phyloP scores from a whole-genome alignment of 495 filamentous ascomycete genomes.

The Hypoxylon crocopeplum region DNA sequence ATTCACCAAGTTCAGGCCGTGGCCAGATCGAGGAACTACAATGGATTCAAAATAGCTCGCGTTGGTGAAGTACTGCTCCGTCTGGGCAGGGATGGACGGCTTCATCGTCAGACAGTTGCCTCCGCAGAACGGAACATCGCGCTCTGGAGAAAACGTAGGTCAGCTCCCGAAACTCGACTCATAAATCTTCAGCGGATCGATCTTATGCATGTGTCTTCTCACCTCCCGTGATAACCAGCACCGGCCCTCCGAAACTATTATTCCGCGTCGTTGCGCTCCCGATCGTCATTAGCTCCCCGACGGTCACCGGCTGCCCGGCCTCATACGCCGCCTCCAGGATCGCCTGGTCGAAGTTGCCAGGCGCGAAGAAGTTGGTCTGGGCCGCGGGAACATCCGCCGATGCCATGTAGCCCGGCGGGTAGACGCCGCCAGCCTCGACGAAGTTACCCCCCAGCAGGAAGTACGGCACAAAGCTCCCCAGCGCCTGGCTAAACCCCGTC shows the following conservation, averaged over 20 bases:
- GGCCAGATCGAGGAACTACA: slow-evolving; percentile 57
- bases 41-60: slow-evolving; percentile 51
- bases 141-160: slow-evolving; percentile 31
- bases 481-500: slow-evolving; percentile 60
- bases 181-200: too few species aligned
- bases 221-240: slow-evolving; percentile 55
- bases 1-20: slow-evolving; percentile 55
- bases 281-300: slow-evolving; percentile 58
- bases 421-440: slow-evolving; percentile 53
- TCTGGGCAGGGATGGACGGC: slow-evolving; percentile 50
- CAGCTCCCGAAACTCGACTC: background rate
- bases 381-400: slow-evolving; percentile 1
- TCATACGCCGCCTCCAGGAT: slow-evolving; percentile 49
- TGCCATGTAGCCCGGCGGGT: slow-evolving; percentile 40
- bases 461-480: slow-evolving; percentile 36
- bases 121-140: slow-evolving; percentile 61
- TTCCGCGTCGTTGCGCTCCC: slow-evolving; percentile 30
- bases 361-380: slow-evolving; percentile 51
- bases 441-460: slow-evolving; percentile 55
- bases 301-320: slow-evolving; percentile 57
- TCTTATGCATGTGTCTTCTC: too few species aligned
- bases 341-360: slow-evolving; percentile 53
- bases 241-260: slow-evolving; percentile 52
- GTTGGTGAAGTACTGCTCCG: slow-evolving; percentile 49
- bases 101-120: slow-evolving; percentile 56